Conservation (phyloP, 164 flowering plant genomes). For the Aristolochia contorta region DNA sequence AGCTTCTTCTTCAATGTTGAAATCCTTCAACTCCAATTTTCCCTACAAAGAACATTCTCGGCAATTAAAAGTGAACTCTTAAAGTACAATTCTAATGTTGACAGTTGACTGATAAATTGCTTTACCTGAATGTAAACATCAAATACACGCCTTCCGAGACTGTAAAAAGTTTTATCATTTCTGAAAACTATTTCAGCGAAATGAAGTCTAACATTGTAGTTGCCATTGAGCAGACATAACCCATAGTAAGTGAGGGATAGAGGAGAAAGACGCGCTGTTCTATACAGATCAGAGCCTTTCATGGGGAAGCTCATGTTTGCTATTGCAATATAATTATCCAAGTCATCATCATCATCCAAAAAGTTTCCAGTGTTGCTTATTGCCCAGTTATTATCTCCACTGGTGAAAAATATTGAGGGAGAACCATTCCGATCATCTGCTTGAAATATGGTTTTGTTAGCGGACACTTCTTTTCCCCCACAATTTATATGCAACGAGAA, state of each 20-base stretch:
- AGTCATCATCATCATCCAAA: constrained; percentile 54
- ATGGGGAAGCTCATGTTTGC: constrained; percentile 15
- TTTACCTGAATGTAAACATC: constrained; percentile 64
- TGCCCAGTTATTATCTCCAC: constrained; percentile 44
- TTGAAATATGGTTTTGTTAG: constrained; percentile 30
- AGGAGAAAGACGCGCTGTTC: constrained; percentile 44
- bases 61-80: background rate
- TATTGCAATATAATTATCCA: constrained; percentile 16
- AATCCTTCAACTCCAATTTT: constrained; percentile 11
- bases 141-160: constrained; percentile 64
- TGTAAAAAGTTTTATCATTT: constrained; percentile 26
- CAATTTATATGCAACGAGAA: constrained; percentile 55
- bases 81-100: background rate
- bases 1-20: constrained; percentile 10
- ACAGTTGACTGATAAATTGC: too few relatives aligned
- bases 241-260: constrained; percentile 57
- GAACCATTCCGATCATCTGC: constrained; percentile 52
- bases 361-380: constrained; percentile 70
- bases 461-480: constrained; percentile 46
- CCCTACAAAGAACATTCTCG: constrained; percentile 17
- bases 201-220: constrained; percentile 47
- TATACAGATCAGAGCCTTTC: constrained; percentile 35
- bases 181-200: constrained; percentile 60
- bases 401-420: constrained; percentile 26
- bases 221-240: constrained; percentile 42